phyloP scores from a whole-genome alignment of 768 basidiomycete species.

The Leccinum subtestaceum region DNA sequence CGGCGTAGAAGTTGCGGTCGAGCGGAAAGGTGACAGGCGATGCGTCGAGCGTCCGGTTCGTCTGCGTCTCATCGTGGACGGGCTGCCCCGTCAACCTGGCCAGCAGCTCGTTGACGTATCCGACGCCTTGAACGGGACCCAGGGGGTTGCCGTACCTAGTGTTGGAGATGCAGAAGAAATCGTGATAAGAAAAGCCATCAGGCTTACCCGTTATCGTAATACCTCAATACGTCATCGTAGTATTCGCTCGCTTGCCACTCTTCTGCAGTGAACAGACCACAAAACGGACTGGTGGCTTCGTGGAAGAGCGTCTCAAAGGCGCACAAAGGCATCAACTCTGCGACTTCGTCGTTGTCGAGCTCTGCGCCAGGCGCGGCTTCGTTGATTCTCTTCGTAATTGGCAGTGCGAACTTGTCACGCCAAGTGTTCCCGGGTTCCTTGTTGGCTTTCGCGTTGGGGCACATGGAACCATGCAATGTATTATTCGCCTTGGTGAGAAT shows the following conservation, averaged over 20 bases:
- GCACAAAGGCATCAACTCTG: conserved; percentile 68
- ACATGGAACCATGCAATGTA: conserved; percentile 66
- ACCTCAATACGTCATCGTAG: conserved; percentile 70
- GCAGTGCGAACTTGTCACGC: conserved; percentile 51
- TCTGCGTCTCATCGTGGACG: conserved; percentile 70
- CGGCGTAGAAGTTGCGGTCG: conserved; percentile 62
- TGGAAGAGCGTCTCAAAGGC: conserved; percentile 68
- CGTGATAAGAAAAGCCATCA: not conserved
- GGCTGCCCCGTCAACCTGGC: conserved; percentile 67
- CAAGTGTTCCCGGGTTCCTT: conserved; percentile 47
- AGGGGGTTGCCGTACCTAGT: conserved; percentile 62
- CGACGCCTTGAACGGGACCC: conserved; percentile 79
- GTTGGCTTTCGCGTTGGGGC: conserved; percentile 52
- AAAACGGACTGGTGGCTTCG: conserved; percentile 59
- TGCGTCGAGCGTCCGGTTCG: conserved; percentile 69
- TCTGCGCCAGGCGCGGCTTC: conserved; percentile 58
- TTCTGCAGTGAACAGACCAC: conserved; percentile 56
- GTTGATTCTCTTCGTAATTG: conserved; percentile 61
- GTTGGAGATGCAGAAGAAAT: not conserved
- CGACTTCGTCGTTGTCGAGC: conserved; percentile 52
- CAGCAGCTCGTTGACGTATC: conserved; percentile 84
- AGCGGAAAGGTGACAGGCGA: conserved; percentile 72
- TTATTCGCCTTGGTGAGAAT: conserved; percentile 48
- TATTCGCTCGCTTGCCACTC: conserved; percentile 74
- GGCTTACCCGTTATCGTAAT: conserved; percentile 68